Conservation (phyloP, 2,329 filamentous ascomycete genomes). For the Purpureocillium lavendulum region DNA sequence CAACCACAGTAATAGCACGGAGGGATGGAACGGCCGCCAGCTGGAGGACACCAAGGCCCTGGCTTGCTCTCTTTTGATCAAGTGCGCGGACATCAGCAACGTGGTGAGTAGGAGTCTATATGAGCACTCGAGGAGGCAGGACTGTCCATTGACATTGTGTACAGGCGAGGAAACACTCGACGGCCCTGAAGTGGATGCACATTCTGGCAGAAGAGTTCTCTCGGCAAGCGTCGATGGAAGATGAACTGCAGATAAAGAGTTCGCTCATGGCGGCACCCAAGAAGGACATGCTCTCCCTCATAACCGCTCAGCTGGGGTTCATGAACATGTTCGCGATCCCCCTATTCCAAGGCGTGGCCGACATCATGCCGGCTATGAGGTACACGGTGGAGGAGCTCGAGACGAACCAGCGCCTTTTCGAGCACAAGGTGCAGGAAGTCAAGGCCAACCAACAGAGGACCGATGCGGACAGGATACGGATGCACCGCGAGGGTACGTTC, state of each 20-base stretch:
- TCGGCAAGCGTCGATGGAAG: conserved; percentile 86
- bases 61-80: conserved; percentile 87
- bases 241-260: conserved; percentile 76
- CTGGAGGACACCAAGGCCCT: conserved; percentile 70
- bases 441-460: conserved; percentile 36
- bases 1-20: conserved; percentile 54
- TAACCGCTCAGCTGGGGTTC: conserved; percentile 85
- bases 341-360: conserved; percentile 79
- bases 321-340: conserved; percentile 95
- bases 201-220: conserved; percentile 95
- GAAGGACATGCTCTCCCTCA: conserved; percentile 74
- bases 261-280: conserved; percentile 79
- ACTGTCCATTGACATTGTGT: background rate
- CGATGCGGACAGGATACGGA: conserved; percentile 26
- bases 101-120: too few species aligned
- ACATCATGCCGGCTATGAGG: conserved; percentile 75
- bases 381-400: conserved; percentile 80
- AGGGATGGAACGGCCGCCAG: conserved; percentile 70
- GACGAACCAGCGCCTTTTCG: conserved; percentile 67
- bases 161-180: conserved; percentile 75
- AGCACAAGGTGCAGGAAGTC: conserved; percentile 56
- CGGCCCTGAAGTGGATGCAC: conserved; percentile 82
- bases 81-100: conserved; percentile 98
- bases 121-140: background rate
- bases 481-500: conserved; percentile 30